Base-by-base conservation (phyloP, 306 rosid species). In the Dryas drummondii region DNA sequence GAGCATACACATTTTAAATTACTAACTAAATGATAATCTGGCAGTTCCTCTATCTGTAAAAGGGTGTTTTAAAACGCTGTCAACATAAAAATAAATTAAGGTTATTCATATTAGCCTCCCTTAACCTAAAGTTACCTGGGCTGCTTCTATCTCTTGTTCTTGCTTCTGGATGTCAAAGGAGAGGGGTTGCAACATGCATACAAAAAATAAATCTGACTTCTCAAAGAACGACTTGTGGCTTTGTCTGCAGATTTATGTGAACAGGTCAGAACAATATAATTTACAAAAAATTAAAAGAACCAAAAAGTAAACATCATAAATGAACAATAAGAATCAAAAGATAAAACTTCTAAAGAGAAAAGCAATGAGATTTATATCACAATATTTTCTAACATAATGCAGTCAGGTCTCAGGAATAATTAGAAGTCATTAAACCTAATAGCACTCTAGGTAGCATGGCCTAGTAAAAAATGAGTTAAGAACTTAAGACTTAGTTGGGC, bases 131-230 rank as follows among this genome's bases (percentile, higher is more conserved):
- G 49, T 44, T 82, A 94, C 97, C 96, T 79, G 59, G 64, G 96
- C 96, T 65, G 87, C 97, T 68, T 84, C 97, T 75, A 94, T 85
- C 83, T 94, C 97, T 42, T 50, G 3, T 45, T 94, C 97, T 73
- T 94, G 96, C 78, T 48, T 73, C 78, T 86, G 84, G 76, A 91
- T 90, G 77, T 87, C 86, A 52, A 54, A 87, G 69, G 97, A 82
- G 74, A 87, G 84, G 27, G 96, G 92, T 49, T 68, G 90, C 86
- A 90, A 22, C 89, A 90, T 63, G 88, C 98, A 91, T 61, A 91
- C 80, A 52, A 94, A 87, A 86, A 82, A 94, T 51, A 94, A 79
- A 79, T 90, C 91, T 5, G 97, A 91, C 87, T 94, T 94, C 75
- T 86, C 93, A 86, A 85, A 91, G 80, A 94, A 90, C 45, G 86